Percentiles rank a stretch among this genome's conserved stretches.
Conservation (phyloP, 257 asterid genomes). For the Nicotiana noctiflora region DNA sequence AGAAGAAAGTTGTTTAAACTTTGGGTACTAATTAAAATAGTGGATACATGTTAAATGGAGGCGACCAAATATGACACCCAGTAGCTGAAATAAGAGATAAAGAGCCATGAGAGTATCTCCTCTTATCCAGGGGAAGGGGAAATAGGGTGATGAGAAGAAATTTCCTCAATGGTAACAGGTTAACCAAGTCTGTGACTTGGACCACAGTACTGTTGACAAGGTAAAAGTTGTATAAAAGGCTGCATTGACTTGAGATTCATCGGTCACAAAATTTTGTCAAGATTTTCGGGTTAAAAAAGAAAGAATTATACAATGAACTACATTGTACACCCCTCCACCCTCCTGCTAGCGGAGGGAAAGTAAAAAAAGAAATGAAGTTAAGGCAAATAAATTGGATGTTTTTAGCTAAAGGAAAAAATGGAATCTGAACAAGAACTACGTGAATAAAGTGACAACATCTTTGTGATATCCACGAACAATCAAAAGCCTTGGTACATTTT, state of each 20-base stretch:
- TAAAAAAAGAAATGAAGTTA: neutral
- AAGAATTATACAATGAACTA: neutral
- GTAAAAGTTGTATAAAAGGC: neutral
- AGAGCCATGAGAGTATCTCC: no score
- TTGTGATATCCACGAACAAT: slow-evolving; percentile 87
- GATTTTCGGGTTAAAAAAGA: neutral
- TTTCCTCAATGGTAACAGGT: no score
- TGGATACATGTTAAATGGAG: no score
- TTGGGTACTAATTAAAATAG: no score
- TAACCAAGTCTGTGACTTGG: no score
- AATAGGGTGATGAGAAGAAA: no score
- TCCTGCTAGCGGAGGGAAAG: neutral
- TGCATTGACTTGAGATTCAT: neutral
- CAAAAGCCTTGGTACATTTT: slow-evolving; percentile 89
- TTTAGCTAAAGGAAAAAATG: neutral
- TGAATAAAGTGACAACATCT: slow-evolving; percentile 93
- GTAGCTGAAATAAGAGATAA: no score
- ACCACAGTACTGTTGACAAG: no score
- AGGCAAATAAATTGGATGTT: neutral
- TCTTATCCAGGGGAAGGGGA: no score
- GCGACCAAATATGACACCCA: no score
- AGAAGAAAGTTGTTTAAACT: no score
- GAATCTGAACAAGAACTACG: slow-evolving; percentile 33
- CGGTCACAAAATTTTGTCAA: neutral
- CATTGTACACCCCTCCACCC: neutral